Evolutionary conservation across 805 yeast genomes (phyloP).

Genomic region (Nakazawaea molendinolei): DNA sequence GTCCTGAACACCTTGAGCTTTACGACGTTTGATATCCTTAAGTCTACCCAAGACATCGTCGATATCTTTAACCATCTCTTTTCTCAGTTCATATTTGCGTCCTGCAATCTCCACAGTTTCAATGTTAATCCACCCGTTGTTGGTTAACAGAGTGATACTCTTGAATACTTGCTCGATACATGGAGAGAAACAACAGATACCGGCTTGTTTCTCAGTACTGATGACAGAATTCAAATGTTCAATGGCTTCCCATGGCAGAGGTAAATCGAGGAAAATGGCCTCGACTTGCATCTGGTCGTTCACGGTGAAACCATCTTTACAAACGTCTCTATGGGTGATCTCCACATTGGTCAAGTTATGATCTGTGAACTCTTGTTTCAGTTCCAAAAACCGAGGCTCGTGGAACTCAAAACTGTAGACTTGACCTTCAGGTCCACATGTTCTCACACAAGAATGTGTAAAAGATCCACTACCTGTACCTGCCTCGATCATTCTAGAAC

Average conservation of each 20-base stretch:
- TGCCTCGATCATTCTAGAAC: slow-evolving; percentile 83
- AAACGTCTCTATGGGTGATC: slow-evolving; percentile 88
- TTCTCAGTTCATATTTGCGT: slow-evolving; percentile 81
- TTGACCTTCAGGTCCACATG: slow-evolving; percentile 53
- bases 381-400: slow-evolving; percentile 74
- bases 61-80: slow-evolving; percentile 76
- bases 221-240: slow-evolving; percentile 51
- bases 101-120: slow-evolving; percentile 92
- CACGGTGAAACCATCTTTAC: slow-evolving; percentile 74
- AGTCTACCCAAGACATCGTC: slow-evolving; percentile 77
- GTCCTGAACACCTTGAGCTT: slow-evolving; percentile 52
- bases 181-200: slow-evolving; percentile 93
- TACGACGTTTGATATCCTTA: slow-evolving; percentile 71
- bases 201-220: slow-evolving; percentile 43
- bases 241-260: slow-evolving; percentile 96
- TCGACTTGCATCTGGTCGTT: slow-evolving; percentile 49
- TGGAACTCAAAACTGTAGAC: slow-evolving; percentile 90
- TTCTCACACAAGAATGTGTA: slow-evolving; percentile 86
- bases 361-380: slow-evolving; percentile 62
- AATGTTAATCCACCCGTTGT: slow-evolving; percentile 74
- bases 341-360: slow-evolving; percentile 53
- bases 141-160: slow-evolving; percentile 69
- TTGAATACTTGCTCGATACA: slow-evolving; percentile 95
- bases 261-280: slow-evolving; percentile 82
- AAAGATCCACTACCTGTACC: slow-evolving; percentile 98